Conservation (phyloP, 2,329 filamentous ascomycete species). For the Venturia aucupariae region DNA sequence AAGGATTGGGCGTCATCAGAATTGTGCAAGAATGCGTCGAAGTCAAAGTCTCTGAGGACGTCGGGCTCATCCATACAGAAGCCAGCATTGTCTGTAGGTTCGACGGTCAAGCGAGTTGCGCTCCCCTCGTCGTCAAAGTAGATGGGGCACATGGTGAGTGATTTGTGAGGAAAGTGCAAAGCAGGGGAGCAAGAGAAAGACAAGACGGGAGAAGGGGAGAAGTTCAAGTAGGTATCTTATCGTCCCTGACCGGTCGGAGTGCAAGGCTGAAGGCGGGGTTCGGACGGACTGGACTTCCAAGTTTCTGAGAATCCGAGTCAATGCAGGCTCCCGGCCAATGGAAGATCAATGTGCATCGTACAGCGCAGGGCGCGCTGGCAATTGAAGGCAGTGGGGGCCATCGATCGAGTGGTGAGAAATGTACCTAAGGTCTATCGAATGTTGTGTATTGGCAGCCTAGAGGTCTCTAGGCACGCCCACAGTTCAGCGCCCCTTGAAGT, state of each 20-base stretch:
- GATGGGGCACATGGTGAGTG: neutral
- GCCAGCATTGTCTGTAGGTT: neutral
- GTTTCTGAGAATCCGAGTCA: neutral
- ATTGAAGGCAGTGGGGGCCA: neutral
- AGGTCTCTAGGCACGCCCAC: no score
- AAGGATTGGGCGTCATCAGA: neutral
- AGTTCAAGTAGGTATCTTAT: neutral
- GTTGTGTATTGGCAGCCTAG: no score
- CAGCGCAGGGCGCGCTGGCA: neutral
- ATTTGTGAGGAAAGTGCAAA: neutral
- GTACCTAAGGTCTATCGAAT: neutral
- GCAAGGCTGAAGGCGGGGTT: conserved; percentile 6
- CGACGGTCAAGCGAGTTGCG: neutral
- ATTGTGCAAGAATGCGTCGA: neutral
- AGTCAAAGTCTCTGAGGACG: neutral
- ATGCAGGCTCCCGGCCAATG: neutral
- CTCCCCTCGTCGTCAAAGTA: neutral
- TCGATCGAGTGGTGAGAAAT: neutral
- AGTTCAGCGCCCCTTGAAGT: no score
- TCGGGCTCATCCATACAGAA: neutral
- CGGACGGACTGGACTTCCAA: neutral
- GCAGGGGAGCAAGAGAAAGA: neutral
- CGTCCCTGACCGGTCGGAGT: neutral
- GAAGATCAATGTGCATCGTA: neutral
- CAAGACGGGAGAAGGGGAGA: neutral